Evolutionary conservation across 441 rosid species (phyloP).

Genomic region (Daphne laureola): DNA sequence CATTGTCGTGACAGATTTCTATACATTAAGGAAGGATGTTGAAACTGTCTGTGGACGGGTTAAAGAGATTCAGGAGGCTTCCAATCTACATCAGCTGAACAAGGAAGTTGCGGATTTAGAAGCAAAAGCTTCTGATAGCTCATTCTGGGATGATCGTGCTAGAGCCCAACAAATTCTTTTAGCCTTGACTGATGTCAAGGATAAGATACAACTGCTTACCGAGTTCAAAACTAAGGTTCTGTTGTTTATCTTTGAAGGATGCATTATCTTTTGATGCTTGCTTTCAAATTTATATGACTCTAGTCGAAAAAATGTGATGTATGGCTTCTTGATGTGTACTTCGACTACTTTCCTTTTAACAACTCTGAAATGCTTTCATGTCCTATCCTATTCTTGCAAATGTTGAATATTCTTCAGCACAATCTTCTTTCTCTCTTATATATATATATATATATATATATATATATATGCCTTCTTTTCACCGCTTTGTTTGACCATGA

Average conservation of each 20-base stretch:
- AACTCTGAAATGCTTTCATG: too few species aligned
- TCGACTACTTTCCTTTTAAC: too few species aligned
- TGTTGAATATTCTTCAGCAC: too few species aligned
- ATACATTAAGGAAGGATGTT: constrained; percentile 72
- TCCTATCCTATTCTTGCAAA: too few species aligned
- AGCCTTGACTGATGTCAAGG: constrained; percentile 70
- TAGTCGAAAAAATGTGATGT: too few species aligned
- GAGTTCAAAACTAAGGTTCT: constrained; percentile 70
- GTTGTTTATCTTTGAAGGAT: neutral
- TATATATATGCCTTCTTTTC: too few species aligned
- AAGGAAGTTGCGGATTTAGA: constrained; percentile 50
- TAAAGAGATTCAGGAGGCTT: constrained; percentile 57
- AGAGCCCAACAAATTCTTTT: constrained; percentile 70
- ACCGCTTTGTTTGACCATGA: too few species aligned
- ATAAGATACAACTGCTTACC: constrained; percentile 43
- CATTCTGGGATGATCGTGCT: constrained; percentile 80
- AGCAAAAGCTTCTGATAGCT: constrained; percentile 55
- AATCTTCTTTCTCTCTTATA: too few species aligned
- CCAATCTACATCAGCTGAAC: constrained; percentile 47
- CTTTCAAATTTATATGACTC: neutral
- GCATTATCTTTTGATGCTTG: neutral
- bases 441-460: too few species aligned
- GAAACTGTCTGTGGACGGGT: constrained; percentile 58
- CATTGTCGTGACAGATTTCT: constrained; percentile 49
- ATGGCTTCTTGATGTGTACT: too few species aligned